Conservation (phyloP, 441 rosid species). For the Brassica hybrid region DNA sequence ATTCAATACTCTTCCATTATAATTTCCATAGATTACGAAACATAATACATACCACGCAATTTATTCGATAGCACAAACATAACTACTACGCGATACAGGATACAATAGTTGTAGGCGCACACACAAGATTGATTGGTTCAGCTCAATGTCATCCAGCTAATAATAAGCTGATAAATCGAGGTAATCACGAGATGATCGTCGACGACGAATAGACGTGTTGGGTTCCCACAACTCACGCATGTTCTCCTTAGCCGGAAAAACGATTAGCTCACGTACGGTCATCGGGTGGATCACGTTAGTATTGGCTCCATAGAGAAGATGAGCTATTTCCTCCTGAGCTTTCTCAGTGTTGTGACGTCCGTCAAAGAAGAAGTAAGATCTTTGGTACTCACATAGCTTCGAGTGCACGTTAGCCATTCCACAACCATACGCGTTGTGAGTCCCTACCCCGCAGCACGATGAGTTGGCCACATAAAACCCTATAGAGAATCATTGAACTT, state of each 20-base stretch:
- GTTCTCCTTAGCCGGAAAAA: conserved; percentile 1
- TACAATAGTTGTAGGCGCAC: not conserved
- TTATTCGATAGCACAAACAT: not conserved
- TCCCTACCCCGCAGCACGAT: conserved; percentile 41
- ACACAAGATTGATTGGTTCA: not conserved
- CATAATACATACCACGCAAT: not conserved
- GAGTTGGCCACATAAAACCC: conserved; percentile 22
- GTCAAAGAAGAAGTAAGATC: conserved; percentile 37
- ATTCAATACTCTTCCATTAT: not conserved
- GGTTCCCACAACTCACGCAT: conserved; percentile 37
- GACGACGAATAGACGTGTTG: not conserved
- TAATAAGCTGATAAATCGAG: not conserved
- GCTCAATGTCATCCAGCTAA: conserved; percentile 9
- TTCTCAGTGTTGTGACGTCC: conserved; percentile 41
- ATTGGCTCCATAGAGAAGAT: conserved; percentile 31
- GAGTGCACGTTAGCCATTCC: conserved; percentile 32
- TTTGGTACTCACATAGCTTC: conserved; percentile 39
- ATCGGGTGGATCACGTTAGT: conserved; percentile 29
- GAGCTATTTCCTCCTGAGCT: conserved; percentile 28
- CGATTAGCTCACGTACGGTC: conserved; percentile 34
- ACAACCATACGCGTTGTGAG: conserved; percentile 34
- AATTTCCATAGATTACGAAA: not conserved
- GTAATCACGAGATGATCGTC: not conserved
- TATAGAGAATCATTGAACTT: conserved; percentile 3
- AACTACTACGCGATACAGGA: not conserved